Percentiles rank a stretch among this genome's conserved stretches.
Evolutionary conservation across 2,329 filamentous ascomycete genomes (phyloP).

Genomic region (Penicillium sp.): DNA sequence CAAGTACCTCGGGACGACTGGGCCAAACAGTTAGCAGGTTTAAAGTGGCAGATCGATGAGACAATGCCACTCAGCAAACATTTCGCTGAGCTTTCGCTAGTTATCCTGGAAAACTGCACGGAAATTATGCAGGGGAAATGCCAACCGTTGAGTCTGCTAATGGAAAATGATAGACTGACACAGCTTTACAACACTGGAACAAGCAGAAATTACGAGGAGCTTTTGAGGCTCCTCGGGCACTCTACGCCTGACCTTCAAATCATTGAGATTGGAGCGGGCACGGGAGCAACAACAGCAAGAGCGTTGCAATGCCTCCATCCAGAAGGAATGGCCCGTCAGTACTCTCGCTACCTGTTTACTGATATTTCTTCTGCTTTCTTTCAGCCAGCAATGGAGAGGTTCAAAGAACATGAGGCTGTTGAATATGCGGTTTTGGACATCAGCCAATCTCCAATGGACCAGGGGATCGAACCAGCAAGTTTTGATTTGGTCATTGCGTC

Average conservation of each 20-base stretch:
- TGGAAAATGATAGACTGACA: constrained; percentile 12
- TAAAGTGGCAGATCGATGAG: constrained; percentile 3
- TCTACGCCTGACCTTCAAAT: constrained; percentile 5
- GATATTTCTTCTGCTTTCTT: constrained; percentile 21
- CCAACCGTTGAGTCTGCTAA: constrained; percentile 7
- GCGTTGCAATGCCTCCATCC: constrained; percentile 13
- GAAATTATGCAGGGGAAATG: constrained; percentile 2
- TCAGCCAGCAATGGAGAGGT: constrained; percentile 11
- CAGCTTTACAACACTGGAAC: constrained; percentile 10
- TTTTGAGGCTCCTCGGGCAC: constrained; percentile 9
- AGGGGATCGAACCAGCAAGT: background rate
- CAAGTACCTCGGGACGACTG: background rate
- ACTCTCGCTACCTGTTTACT: constrained; percentile 21
- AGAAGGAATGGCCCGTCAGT: constrained; percentile 3
- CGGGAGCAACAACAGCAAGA: constrained; percentile 16
- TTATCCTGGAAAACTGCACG: background rate
- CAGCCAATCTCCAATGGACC: background rate
- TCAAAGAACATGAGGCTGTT: constrained; percentile 3
- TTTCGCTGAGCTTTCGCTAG: background rate
- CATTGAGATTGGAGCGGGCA: constrained; percentile 23
- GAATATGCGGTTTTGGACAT: constrained; percentile 13
- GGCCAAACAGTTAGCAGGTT: background rate
- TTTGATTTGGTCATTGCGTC: constrained; percentile 26
- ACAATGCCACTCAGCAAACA: constrained; percentile 2
- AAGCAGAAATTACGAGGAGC: constrained; percentile 12